phyloP scores from a whole-genome alignment of 805 yeast species.

The Starmerella vaccinii region DNA sequence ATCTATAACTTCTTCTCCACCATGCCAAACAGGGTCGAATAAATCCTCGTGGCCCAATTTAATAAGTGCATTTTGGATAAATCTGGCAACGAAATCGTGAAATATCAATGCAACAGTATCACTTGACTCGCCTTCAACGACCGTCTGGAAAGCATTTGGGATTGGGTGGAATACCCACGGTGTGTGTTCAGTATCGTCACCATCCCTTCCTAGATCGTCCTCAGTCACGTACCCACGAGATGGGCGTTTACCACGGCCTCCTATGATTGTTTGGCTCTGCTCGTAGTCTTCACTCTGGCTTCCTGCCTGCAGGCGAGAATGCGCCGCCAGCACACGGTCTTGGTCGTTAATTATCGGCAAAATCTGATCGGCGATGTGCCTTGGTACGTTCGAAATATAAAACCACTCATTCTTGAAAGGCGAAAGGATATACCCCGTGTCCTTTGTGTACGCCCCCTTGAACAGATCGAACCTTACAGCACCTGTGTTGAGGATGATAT shows the following conservation, averaged over 20 bases:
- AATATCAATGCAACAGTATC: slow-evolving; percentile 59
- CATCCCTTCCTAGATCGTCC: slow-evolving; percentile 77
- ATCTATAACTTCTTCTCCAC: slow-evolving; percentile 28
- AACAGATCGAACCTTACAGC: slow-evolving; percentile 77
- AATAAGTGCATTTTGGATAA: slow-evolving; percentile 39
- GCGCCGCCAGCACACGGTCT: slow-evolving; percentile 18
- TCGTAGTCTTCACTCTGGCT: background rate
- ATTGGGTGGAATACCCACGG: slow-evolving; percentile 49
- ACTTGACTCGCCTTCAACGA: slow-evolving; percentile 26
- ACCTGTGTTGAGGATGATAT: slow-evolving; percentile 70
- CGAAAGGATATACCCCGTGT: slow-evolving; percentile 67
- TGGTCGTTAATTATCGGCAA: slow-evolving; percentile 44
- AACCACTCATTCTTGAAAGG: slow-evolving; percentile 79
- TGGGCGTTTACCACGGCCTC: background rate
- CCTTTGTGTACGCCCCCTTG: slow-evolving; percentile 71
- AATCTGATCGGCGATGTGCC: slow-evolving; percentile 45
- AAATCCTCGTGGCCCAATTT: slow-evolving; percentile 24
- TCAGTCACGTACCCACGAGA: slow-evolving; percentile 59
- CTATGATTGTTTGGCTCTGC: background rate
- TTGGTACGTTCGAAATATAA: slow-evolving; percentile 49
- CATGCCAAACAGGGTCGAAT: slow-evolving; percentile 21
- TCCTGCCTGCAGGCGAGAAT: slow-evolving; percentile 2
- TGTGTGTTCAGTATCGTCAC: slow-evolving; percentile 69
- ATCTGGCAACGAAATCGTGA: slow-evolving; percentile 60
- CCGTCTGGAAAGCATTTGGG: slow-evolving; percentile 67